Evolutionary conservation across 2,329 filamentous ascomycete species (phyloP).

Genomic region (Talaromyces sp.): DNA sequence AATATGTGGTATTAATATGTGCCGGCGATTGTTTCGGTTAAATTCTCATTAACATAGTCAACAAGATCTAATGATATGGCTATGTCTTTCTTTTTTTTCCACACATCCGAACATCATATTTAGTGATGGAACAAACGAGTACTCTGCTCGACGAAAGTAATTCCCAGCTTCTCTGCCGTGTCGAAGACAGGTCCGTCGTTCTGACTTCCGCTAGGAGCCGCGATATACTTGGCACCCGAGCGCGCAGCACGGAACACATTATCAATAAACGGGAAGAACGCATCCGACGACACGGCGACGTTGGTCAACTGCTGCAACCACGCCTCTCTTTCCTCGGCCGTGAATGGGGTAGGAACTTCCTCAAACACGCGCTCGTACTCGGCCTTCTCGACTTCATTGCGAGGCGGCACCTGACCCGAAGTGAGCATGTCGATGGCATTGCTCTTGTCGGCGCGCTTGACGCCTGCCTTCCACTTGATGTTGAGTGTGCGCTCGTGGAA

Average conservation of each 20-base stretch:
- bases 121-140: constrained; percentile 94
- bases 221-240: constrained; percentile 93
- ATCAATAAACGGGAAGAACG: constrained; percentile 98
- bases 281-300: constrained; percentile 88
- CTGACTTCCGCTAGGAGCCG: constrained; percentile 76
- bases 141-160: constrained; percentile 94
- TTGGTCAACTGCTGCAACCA: constrained; percentile 74
- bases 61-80: not conserved
- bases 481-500: constrained; percentile 85
- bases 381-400: constrained; percentile 75
- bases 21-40: not conserved
- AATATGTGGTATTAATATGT: not conserved
- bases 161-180: constrained; percentile 85
- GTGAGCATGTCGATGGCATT: constrained; percentile 96
- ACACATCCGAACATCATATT: too few relatives aligned
- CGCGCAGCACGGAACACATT: constrained; percentile 89
- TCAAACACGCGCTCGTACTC: constrained; percentile 89
- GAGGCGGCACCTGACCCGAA: constrained; percentile 75
- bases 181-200: constrained; percentile 57
- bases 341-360: constrained; percentile 78
- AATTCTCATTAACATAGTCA: not conserved
- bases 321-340: constrained; percentile 73
- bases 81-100: too few relatives aligned
- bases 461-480: constrained; percentile 96
- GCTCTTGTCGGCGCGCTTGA: constrained; percentile 94